These are phyloP conservation scores for Blepharisma undulans DNA, from an alignment of 169 alveolate species.

Conservation along the genomic window DNA sequence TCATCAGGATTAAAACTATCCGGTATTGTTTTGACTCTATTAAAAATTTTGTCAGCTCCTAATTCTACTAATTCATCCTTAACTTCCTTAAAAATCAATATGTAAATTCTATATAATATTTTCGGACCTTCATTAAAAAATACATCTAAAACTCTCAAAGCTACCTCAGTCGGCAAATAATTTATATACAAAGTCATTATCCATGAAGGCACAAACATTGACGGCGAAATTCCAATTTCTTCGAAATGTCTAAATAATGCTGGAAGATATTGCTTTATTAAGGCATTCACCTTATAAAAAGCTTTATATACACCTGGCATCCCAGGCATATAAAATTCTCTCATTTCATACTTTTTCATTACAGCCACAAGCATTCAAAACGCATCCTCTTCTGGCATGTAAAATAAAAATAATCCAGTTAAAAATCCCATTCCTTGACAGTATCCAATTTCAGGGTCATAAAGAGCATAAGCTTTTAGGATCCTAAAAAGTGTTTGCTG, in stretches of 20 bases:
- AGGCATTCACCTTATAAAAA: constrained; percentile 84
- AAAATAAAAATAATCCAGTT: constrained; percentile 89
- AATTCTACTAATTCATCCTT: constrained; percentile 62
- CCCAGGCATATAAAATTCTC: constrained; percentile 86
- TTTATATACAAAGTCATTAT: constrained; percentile 91
- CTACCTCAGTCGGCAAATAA: constrained; percentile 73
- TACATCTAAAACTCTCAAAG: constrained; percentile 89
- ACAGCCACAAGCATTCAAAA: constrained; percentile 87
- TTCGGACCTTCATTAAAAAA: constrained; percentile 88
- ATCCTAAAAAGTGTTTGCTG: constrained; percentile 89
- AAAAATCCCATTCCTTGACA: constrained; percentile 92
- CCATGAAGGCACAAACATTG: constrained; percentile 93
- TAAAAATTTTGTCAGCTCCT: constrained; percentile 52
- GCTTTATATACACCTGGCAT: constrained; percentile 90
- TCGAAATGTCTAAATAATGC: constrained; percentile 47
- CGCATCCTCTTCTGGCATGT: constrained; percentile 92
- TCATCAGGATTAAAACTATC: constrained; percentile 41
- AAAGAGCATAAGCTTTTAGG: constrained; percentile 86
- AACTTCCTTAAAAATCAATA: constrained; percentile 84
- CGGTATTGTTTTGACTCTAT: constrained; percentile 33
- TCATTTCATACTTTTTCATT: constrained; percentile 84
- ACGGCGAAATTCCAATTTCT: constrained; percentile 79
- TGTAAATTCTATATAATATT: constrained; percentile 85
- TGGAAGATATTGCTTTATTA: constrained; percentile 84
- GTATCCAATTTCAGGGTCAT: constrained; percentile 90